Evolutionary conservation across 257 asterid species (phyloP).

Genomic region (Salvia rosmarinus): DNA sequence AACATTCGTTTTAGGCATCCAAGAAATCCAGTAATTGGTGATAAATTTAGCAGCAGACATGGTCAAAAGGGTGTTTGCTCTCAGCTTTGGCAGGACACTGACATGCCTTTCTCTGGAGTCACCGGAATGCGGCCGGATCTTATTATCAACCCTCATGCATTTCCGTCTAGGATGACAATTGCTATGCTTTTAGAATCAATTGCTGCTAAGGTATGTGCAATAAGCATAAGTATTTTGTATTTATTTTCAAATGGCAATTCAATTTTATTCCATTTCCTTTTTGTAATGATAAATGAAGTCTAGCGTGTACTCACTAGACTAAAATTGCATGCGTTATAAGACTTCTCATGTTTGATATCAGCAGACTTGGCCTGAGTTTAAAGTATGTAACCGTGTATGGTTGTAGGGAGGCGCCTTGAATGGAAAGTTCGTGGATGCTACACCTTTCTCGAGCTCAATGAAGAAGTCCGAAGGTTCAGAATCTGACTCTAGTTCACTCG

Average conservation of each 20-base stretch:
- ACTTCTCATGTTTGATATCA: slow-evolving; percentile 1
- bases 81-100: slow-evolving; percentile 89
- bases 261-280: too few species aligned
- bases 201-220: slow-evolving; percentile 87
- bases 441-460: slow-evolving; percentile 73
- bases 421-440: slow-evolving; percentile 87
- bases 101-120: slow-evolving; percentile 91
- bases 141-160: slow-evolving; percentile 96
- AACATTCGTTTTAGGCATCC: slow-evolving; percentile 81
- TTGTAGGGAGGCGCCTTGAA: slow-evolving; percentile 84
- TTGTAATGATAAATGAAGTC: too few species aligned
- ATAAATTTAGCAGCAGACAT: slow-evolving; percentile 97
- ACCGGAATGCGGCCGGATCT: slow-evolving; percentile 99
- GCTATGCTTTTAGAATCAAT: slow-evolving; percentile 97
- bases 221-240: neutral
- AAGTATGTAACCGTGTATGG: slow-evolving; percentile 25
- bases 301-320: too few species aligned
- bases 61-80: slow-evolving; percentile 99
- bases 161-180: slow-evolving; percentile 97
- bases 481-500: slow-evolving; percentile 60
- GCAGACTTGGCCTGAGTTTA: neutral
- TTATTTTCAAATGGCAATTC: too few species aligned
- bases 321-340: too few species aligned
- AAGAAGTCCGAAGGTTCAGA: slow-evolving; percentile 48
- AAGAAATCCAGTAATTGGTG: slow-evolving; percentile 93